Conservation (phyloP, 495 filamentous ascomycete genomes). For the Oleoguttula mirabilis region DNA sequence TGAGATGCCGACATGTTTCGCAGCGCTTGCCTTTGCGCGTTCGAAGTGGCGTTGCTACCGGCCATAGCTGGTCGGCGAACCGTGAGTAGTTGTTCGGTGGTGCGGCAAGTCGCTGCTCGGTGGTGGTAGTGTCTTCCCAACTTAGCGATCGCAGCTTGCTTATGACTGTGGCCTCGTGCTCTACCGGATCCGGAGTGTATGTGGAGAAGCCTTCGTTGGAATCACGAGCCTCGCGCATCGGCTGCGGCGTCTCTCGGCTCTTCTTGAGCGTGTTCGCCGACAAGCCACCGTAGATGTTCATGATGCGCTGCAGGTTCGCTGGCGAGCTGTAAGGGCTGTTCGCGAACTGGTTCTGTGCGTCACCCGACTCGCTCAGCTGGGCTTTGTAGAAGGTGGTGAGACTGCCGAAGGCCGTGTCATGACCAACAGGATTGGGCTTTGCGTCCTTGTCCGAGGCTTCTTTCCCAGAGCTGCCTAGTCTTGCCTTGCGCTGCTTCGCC, state of each 20-base stretch:
- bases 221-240: conserved; percentile 68
- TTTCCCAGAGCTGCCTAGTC: background rate
- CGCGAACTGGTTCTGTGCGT: conserved; percentile 34
- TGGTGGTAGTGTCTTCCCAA: conserved; percentile 44
- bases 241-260: conserved; percentile 40
- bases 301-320: conserved; percentile 68
- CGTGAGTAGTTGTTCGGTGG: conserved; percentile 35
- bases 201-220: conserved; percentile 55
- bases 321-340: conserved; percentile 57
- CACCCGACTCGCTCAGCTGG: conserved; percentile 52
- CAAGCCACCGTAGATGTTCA: conserved; percentile 73
- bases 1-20: conserved; percentile 82
- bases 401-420: conserved; percentile 26
- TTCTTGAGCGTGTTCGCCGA: conserved; percentile 52
- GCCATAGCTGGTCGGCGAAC: conserved; percentile 59
- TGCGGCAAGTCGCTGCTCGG: conserved; percentile 40
- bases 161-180: conserved; percentile 34
- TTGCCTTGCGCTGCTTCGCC: conserved; percentile 30
- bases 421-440: conserved; percentile 6
- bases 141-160: conserved; percentile 35
- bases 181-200: conserved; percentile 34
- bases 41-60: conserved; percentile 65
- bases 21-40: conserved; percentile 92
- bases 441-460: conserved; percentile 5
- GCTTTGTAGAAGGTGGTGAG: conserved; percentile 33